phyloP scores from a whole-genome alignment of 306 rosid genomes.

The Medicago lupulina region DNA sequence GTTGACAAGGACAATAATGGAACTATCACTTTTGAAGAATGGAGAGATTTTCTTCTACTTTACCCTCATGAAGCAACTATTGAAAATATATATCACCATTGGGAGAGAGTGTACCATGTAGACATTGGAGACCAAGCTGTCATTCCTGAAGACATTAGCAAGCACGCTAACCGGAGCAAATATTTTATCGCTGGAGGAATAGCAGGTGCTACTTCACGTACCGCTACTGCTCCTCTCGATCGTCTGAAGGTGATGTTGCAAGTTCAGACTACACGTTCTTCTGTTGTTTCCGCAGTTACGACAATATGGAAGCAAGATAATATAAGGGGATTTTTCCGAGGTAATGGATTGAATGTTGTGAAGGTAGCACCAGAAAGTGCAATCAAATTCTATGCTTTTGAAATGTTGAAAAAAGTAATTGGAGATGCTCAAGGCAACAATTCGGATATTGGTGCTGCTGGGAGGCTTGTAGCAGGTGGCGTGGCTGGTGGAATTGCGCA shows the following conservation, averaged over 20 bases:
- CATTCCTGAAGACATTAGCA: slow-evolving; percentile 64
- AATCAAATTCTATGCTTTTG: slow-evolving; percentile 57
- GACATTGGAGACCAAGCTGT: slow-evolving; percentile 66
- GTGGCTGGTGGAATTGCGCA: slow-evolving; percentile 61
- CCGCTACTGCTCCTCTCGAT: slow-evolving; percentile 63
- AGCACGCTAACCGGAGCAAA: slow-evolving; percentile 44
- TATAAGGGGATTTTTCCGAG: slow-evolving; percentile 54
- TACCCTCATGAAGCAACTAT: slow-evolving; percentile 64
- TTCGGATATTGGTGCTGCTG: slow-evolving; percentile 51
- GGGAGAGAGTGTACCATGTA: slow-evolving; percentile 59
- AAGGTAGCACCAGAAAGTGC: slow-evolving; percentile 62
- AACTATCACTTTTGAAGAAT: slow-evolving; percentile 61
- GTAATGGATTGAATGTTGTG: slow-evolving; percentile 62
- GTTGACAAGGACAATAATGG: slow-evolving; percentile 64
- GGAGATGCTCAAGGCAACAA: slow-evolving; percentile 42
- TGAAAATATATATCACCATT: slow-evolving; percentile 62
- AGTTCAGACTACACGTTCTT: slow-evolving; percentile 51
- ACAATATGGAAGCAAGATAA: slow-evolving; percentile 57
- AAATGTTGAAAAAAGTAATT: slow-evolving; percentile 51
- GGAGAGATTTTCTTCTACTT: slow-evolving; percentile 67
- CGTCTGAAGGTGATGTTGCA: slow-evolving; percentile 60
- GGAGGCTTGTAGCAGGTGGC: slow-evolving; percentile 57
- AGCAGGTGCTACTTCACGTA: slow-evolving; percentile 62
- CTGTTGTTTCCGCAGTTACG: slow-evolving; percentile 48
- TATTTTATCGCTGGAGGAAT: slow-evolving; percentile 57